Evolutionary conservation across 2,329 filamentous ascomycete species (phyloP).

Genomic region (Microcyclospora pomicola): DNA sequence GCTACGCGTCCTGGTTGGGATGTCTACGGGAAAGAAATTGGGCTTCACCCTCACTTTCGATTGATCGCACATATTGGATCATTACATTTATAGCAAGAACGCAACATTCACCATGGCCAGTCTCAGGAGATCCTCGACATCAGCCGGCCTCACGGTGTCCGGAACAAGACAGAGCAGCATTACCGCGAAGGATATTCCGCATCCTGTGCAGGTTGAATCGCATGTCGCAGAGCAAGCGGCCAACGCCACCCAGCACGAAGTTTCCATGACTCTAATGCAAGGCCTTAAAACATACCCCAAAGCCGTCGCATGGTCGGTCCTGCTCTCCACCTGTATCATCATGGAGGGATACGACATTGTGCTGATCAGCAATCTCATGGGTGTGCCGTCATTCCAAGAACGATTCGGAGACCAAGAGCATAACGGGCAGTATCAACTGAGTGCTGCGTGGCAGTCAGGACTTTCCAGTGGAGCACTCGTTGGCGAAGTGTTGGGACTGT

Average conservation of each 20-base stretch:
- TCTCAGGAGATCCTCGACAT: too few species aligned
- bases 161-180: too few species aligned
- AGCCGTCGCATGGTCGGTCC: conserved; percentile 25
- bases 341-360: conserved; percentile 31
- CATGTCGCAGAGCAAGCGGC: conserved; percentile 16
- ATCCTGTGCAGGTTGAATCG: neutral
- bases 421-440: conserved; percentile 33
- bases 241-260: conserved; percentile 19
- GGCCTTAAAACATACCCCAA: conserved; percentile 21
- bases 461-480: conserved; percentile 40
- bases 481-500: conserved; percentile 53
- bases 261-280: conserved; percentile 23
- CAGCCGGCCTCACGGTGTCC: too few species aligned
- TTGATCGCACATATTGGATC: too few species aligned
- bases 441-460: conserved; percentile 44
- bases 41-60: too few species aligned
- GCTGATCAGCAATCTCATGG: conserved; percentile 24
- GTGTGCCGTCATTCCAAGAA: conserved; percentile 17
- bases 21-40: too few species aligned
- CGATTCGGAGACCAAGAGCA: conserved; percentile 26
- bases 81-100: too few species aligned
- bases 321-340: conserved; percentile 25
- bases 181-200: neutral
- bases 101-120: too few species aligned
- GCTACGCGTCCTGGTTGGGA: too few species aligned